phyloP scores from a whole-genome alignment of 805 yeast genomes.

The fission yeast (Schizosaccharomyces pombe) region DNA sequence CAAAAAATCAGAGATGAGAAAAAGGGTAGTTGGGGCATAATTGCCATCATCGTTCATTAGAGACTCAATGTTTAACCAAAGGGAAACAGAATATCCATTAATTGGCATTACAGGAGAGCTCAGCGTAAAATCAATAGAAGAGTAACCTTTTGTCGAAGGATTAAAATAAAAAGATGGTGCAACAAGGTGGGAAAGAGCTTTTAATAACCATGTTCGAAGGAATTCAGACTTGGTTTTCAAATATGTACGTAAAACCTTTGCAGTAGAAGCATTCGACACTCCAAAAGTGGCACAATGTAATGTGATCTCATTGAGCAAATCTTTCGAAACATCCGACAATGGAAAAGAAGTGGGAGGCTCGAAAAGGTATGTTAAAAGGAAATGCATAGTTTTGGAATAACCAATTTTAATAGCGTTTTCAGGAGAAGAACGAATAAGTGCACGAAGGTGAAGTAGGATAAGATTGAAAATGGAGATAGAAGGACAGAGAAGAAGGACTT shows the following conservation, averaged over 20 bases:
- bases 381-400: neutral
- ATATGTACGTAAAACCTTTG: neutral
- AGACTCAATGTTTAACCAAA: slow-evolving; percentile 1
- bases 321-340: neutral
- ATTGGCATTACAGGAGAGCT: neutral
- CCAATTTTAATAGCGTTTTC: neutral
- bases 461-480: neutral
- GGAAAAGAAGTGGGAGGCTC: neutral
- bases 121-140: neutral
- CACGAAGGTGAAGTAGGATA: neutral
- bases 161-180: slow-evolving; percentile 1
- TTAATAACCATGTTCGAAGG: neutral
- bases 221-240: neutral
- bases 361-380: neutral
- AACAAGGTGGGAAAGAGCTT: neutral
- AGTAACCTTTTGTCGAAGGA: neutral
- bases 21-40: neutral
- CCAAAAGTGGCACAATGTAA: neutral
- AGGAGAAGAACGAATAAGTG: neutral
- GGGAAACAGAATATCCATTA: slow-evolving; percentile 1
- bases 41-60: neutral
- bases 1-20: neutral
- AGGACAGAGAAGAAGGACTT: neutral
- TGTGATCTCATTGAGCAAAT: neutral
- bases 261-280: neutral